Conservation (phyloP, 768 basidiomycete genomes). For the Neoboletus brunneissimus region DNA sequence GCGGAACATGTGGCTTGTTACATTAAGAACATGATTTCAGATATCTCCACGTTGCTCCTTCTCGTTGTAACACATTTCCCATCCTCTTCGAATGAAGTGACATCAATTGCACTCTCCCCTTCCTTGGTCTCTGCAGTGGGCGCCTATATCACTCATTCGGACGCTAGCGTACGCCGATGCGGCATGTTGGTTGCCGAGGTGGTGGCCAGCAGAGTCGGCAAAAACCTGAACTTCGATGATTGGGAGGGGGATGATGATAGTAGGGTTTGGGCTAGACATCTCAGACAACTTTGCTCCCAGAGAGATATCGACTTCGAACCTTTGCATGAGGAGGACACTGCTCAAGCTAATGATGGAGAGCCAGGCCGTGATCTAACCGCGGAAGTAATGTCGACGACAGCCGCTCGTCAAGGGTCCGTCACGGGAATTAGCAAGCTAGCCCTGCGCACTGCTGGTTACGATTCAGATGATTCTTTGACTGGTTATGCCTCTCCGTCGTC, state of each 20-base stretch:
- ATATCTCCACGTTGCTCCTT: conserved; percentile 70
- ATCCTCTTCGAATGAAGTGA: conserved; percentile 42
- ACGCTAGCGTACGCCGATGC: conserved; percentile 72
- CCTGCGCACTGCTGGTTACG: conserved; percentile 40
- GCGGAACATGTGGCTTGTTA: not conserved
- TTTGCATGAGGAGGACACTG: conserved; percentile 11
- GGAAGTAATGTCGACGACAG: conserved; percentile 3
- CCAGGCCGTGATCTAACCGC: conserved; percentile 14
- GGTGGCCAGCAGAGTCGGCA: conserved; percentile 58
- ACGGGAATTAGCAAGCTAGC: conserved; percentile 1
- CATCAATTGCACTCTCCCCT: conserved; percentile 50
- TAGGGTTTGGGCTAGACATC: conserved; percentile 57
- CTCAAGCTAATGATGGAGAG: conserved; percentile 6
- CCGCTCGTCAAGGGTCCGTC: not conserved
- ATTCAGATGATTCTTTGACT: conserved; percentile 79
- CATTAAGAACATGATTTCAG: conserved; percentile 38
- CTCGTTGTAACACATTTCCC: conserved; percentile 62
- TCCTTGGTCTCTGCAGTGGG: conserved; percentile 68
- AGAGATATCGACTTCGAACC: conserved; percentile 52
- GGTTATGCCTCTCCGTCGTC: conserved; percentile 70
- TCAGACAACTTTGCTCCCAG: conserved; percentile 51
- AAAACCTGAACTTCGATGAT: conserved; percentile 71
- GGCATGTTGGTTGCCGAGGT: conserved; percentile 93
- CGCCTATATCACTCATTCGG: conserved; percentile 74
- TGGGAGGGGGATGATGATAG: conserved; percentile 80